phyloP scores from a whole-genome alignment of 192 early-diverging fungal genomes.

The Entrophospora sp. region DNA sequence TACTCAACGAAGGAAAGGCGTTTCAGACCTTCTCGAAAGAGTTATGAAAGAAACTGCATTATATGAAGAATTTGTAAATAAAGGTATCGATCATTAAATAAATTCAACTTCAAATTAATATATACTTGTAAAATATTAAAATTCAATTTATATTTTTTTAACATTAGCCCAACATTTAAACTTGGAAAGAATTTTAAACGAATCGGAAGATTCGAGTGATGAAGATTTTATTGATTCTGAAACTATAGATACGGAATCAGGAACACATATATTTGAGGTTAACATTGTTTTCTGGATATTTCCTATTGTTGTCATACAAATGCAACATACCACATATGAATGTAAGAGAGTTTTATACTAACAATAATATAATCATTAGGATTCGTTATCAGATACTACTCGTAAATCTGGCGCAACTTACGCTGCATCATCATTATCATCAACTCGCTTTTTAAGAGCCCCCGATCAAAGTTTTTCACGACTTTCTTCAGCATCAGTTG shows the following conservation, averaged over 20 bases:
- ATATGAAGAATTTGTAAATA: conserved; percentile 56
- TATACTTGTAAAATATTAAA: background rate
- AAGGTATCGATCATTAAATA: conserved; percentile 26
- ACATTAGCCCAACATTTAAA: conserved; percentile 41
- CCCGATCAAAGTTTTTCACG: conserved; percentile 24
- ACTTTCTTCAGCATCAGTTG: conserved; percentile 29
- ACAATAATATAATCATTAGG: too few species aligned
- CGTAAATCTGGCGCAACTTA: conserved; percentile 8
- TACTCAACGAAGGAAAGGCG: conserved; percentile 35
- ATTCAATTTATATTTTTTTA: background rate
- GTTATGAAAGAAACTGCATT: conserved; percentile 45
- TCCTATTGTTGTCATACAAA: too few species aligned
- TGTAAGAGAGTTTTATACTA: too few species aligned
- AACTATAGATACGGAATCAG: conserved; percentile 38
- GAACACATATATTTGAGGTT: conserved; percentile 33
- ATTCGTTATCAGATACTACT: conserved; percentile 16
- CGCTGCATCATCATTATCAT: conserved; percentile 24
- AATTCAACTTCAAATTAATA: background rate
- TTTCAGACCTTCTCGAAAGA: conserved; percentile 40
- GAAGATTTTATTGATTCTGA: conserved; percentile 39
- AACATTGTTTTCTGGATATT: conserved; percentile 26
- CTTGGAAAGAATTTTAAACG: conserved; percentile 52
- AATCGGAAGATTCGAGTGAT: conserved; percentile 36
- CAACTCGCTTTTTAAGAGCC: conserved; percentile 26
- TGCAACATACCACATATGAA: too few species aligned